Evolutionary conservation across 2,329 filamentous ascomycete species (phyloP), one percentile per base, ranked within the genome.

Genomic region (Pseudonectria buxi): DNA sequence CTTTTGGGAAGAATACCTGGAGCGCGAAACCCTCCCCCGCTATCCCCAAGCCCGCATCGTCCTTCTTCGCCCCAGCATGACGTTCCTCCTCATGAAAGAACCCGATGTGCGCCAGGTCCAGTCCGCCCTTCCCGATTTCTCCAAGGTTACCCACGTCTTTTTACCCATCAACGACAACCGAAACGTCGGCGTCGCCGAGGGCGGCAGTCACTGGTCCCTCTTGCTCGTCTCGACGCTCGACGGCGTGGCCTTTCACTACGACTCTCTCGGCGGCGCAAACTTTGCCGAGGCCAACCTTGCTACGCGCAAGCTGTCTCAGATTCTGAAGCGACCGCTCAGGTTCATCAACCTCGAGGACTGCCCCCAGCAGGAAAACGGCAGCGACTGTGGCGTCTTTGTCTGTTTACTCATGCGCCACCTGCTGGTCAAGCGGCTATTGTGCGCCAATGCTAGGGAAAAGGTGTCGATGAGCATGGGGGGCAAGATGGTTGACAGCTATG

Each of bases 1-100:
- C 33, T 96, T 98, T 59, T 98, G 92, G 90, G 86, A 96, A 73
- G 90, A 96, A 74, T 94, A 79, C 58, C 79, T 98, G 46, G 92
- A 98, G 62, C 86, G 81, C 43, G 90, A 96, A 67, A 81, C 87
- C 42, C 80, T 98, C 18, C 69, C 71, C 22, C 76, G 79, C 50
- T 94, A 84, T 57, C 85, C 86, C 9, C 80, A 85, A 55, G 87
- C 87, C 14, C 78, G 87, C 45, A 95, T 98, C 57, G 74, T 90
- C 41, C 84, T 98, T 37, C 80, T 98, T 18, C 85, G 90, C 10
- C 92, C 92, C 1, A 86, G 82, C 53, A 94, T 96, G 85, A 82
- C 86, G 36, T 94, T 92, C 59, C 80, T 96, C 61, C 76, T 96
- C 44, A 84, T 92, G 69, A 83, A 87, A 57, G 84, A 76, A 12